Evolutionary conservation across 129 eudicot species (phyloP).

Genomic region (Chrysanthemum seticuspe): DNA sequence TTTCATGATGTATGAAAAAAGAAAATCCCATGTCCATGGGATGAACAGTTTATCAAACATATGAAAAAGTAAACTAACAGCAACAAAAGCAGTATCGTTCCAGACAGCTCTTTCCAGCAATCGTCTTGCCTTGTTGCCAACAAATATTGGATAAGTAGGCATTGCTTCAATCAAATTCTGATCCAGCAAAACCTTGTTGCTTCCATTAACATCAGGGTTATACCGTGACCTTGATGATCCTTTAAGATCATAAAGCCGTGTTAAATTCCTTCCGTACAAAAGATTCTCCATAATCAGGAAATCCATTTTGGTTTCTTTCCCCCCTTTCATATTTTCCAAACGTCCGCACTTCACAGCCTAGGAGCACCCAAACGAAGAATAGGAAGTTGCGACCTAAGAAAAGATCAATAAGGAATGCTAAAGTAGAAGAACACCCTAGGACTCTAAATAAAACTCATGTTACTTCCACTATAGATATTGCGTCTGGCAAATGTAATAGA

Average conservation of each 20-base stretch:
- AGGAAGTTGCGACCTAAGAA: too few species aligned
- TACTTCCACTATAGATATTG: too few species aligned
- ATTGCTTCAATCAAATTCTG: conserved; percentile 97
- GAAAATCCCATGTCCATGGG: too few species aligned
- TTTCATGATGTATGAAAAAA: too few species aligned
- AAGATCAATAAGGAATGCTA: too few species aligned
- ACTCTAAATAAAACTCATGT: too few species aligned
- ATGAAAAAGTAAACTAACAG: conserved; percentile 58
- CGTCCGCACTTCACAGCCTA: too few species aligned
- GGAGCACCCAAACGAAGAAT: too few species aligned
- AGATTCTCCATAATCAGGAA: conserved; percentile 97
- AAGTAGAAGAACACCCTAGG: too few species aligned
- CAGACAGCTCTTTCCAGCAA: conserved; percentile 87
- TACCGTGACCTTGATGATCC: conserved; percentile 94
- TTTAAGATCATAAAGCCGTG: conserved; percentile 95
- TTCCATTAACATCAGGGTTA: conserved; percentile 81
- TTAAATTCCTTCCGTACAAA: conserved; percentile 73
- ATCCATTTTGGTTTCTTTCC: conserved; percentile 92
- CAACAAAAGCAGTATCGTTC: conserved; percentile 98
- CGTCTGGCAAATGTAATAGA: too few species aligned
- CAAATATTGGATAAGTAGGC: conserved; percentile 98
- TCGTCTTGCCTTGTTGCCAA: conserved; percentile 93
- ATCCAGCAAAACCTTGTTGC: conserved; percentile 87
- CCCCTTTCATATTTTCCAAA: conserved; percentile 76
- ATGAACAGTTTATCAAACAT: too few species aligned